Evolutionary conservation across 2,329 filamentous ascomycete species (phyloP).

Genomic region (Daldinia sp.): DNA sequence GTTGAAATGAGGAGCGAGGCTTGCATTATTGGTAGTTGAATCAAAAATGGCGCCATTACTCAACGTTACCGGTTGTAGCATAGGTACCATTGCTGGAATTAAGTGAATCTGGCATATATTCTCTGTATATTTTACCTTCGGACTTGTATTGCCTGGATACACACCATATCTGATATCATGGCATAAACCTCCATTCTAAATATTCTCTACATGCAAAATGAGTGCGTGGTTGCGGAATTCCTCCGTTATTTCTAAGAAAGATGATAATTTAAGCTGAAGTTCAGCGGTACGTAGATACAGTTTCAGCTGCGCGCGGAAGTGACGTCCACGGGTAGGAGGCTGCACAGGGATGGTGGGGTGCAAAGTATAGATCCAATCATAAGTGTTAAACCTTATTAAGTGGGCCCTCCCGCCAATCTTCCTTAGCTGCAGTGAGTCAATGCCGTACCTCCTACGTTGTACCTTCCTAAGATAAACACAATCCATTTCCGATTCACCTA

Average conservation of each 20-base stretch:
- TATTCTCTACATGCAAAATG: background rate
- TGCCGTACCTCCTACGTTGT: conserved; percentile 25
- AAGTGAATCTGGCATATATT: background rate
- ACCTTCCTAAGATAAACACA: conserved; percentile 15
- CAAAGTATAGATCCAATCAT: conserved; percentile 29
- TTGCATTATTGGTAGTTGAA: background rate
- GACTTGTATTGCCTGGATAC: too few relatives aligned
- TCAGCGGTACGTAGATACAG: conserved; percentile 4
- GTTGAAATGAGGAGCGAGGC: background rate
- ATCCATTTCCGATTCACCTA: conserved; percentile 11
- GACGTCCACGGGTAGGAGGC: background rate
- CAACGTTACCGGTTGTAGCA: background rate
- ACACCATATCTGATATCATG: background rate
- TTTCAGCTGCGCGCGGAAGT: conserved; percentile 30
- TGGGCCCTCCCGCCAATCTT: conserved; percentile 27
- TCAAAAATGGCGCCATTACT: background rate
- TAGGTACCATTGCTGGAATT: background rate
- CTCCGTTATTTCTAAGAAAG: background rate
- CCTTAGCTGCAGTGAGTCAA: conserved; percentile 29
- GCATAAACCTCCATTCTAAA: background rate
- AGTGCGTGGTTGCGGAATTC: background rate
- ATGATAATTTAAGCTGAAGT: background rate
- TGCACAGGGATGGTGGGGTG: conserved; percentile 15
- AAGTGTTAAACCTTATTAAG: conserved; percentile 36
- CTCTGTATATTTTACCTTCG: background rate